A percentile compares a stretch with the other conserved stretches of the same genome.
These are phyloP conservation scores for Sapria himalayana DNA, from an alignment of 345 rosid genomes.

Conservation along the genomic window DNA sequence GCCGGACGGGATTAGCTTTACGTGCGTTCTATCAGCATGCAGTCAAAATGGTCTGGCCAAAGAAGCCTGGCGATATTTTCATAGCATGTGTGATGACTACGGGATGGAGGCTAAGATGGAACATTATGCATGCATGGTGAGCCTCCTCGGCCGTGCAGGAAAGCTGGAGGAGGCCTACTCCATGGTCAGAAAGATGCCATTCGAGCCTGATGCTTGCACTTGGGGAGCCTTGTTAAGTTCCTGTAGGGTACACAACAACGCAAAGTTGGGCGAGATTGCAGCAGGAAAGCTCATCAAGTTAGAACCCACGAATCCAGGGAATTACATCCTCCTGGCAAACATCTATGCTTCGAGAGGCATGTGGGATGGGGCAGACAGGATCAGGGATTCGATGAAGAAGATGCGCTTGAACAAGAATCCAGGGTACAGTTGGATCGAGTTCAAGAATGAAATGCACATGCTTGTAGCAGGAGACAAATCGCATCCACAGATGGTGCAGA, in stretches of 20 bases:
- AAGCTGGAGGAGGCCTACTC: constrained; percentile 45
- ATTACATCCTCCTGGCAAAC: constrained; percentile 38
- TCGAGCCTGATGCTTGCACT: constrained; percentile 36
- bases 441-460: constrained; percentile 34
- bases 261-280: constrained; percentile 35
- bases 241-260: constrained; percentile 54
- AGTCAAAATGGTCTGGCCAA: constrained; percentile 37
- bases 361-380: constrained; percentile 28
- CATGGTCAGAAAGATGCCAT: constrained; percentile 39
- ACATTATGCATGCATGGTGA: constrained; percentile 68
- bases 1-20: constrained; percentile 45
- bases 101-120: constrained; percentile 37
- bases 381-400: constrained; percentile 35
- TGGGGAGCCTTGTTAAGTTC: constrained; percentile 81
- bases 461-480: constrained; percentile 40
- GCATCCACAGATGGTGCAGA: constrained; percentile 28
- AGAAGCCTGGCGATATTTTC: constrained; percentile 31
- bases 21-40: constrained; percentile 44
- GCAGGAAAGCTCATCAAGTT: constrained; percentile 25
- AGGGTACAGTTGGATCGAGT: constrained; percentile 69
- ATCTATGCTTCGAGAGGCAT: constrained; percentile 51
- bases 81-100: constrained; percentile 26
- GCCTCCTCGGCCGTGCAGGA: constrained; percentile 51
- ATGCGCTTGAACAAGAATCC: constrained; percentile 39
- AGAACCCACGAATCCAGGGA: constrained; percentile 44